These are phyloP conservation scores for Ophioceras dolichostomum DNA, from an alignment of 2,329 filamentous ascomycete species.

Conservation along the genomic window DNA sequence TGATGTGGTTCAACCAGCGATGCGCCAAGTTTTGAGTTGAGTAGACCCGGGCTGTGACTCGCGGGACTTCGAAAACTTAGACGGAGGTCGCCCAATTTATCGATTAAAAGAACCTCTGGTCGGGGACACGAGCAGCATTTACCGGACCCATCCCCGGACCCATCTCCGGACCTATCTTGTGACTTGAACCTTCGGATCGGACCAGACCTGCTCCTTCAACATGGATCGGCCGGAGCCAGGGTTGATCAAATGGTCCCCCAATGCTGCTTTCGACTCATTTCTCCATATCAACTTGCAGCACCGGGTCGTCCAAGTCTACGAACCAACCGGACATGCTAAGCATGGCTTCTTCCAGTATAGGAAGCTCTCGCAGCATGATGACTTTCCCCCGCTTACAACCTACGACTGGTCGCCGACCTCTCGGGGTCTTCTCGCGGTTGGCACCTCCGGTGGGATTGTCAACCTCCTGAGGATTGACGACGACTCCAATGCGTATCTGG, in stretches of 20 bases:
- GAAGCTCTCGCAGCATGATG: conserved; percentile 45
- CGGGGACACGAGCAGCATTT: no score
- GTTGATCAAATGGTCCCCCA: conserved; percentile 55
- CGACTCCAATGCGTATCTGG: conserved; percentile 49
- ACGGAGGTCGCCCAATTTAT: no score
- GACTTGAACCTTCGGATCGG: no score
- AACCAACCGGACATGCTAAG: conserved; percentile 47
- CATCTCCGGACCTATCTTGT: no score
- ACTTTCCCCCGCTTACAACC: conserved; percentile 50
- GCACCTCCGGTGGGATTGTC: conserved; percentile 63
- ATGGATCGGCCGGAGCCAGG: conserved; percentile 51
- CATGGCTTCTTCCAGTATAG: conserved; percentile 44
- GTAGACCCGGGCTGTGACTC: no score
- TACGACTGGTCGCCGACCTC: conserved; percentile 55
- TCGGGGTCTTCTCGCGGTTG: conserved; percentile 60
- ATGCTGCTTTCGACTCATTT: conserved; percentile 44
- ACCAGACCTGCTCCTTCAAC: conserved; percentile 15
- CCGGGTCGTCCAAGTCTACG: conserved; percentile 49
- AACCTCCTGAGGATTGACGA: conserved; percentile 63
- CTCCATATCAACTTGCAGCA: conserved; percentile 54
- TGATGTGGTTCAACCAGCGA: no score
- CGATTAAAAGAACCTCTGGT: no score
- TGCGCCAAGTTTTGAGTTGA: no score
- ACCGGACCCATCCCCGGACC: no score
- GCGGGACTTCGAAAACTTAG: no score